Evolutionary conservation across 768 basidiomycete genomes (phyloP), one percentile per base, ranked within the genome.

Genomic region (Boletus patriciae): DNA sequence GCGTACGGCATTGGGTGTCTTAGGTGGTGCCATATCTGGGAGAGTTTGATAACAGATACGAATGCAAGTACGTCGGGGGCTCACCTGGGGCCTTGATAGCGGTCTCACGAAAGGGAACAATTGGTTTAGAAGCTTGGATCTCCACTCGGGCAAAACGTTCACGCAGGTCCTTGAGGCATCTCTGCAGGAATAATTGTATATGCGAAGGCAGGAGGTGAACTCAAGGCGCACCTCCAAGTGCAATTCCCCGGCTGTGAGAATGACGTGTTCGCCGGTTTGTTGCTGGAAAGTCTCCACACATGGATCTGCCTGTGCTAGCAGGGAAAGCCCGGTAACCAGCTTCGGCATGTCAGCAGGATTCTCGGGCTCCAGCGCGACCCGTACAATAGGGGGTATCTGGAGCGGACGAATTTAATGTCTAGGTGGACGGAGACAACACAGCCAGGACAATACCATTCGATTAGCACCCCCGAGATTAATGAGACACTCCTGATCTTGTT

Each of bases 231-330:
- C 94, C 84, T 98, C 97, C 25, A 98, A 76, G 72, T 98, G 97
- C 45, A 99, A 75, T 68, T 98, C 96, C 33, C 97, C 97, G 1
- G 97, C 97, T 3, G 92, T 92, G 57, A 98, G 73, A 60, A 99
- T 97, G 54, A 99, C 97, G 70, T 97, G 90, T 70, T 99, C 97
- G 33, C 97, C 97, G 0, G 95, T 97, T 65, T 92, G 85, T 72
- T 98, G 97, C 62, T 98, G 94, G 70, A 98, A 94, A 0, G 92
- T 95, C 69, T 98, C 94, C 5, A 96, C 95, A 61, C 94, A 98
- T 1, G 97, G 96, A 75, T 98, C 97, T 5, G 94, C 88, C 68
- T 98, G 95, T 62, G 88, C 90, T 34, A 99, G 83, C 13, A 98
- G 77, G 61, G 89, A 90, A 52, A 99, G 76, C 1, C 97, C 97